Evolutionary conservation across 345 rosid genomes (phyloP), one percentile per base, ranked within the genome.

Genomic region (Syzygium aromaticum): DNA sequence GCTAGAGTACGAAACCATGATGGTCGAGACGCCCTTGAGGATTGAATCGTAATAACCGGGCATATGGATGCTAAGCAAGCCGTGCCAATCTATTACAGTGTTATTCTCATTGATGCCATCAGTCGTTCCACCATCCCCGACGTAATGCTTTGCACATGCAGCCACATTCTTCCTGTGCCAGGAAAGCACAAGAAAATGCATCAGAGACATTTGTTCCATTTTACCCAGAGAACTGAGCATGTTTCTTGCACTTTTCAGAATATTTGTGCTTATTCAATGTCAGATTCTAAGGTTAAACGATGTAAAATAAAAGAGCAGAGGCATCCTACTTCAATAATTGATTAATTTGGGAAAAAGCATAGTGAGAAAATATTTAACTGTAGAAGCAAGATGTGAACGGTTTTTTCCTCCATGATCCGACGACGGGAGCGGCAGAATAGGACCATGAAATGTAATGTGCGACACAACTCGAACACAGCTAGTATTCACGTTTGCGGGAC

Each of bases 1-100:
- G 92, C 99, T 98, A 21, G 99, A 96, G 91, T 98, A 96, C 25
- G 99, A 96, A 86, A 94, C 92, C 99, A 98, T 96, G 89, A 95
- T 64, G 2, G 98, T 92, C 16, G 99, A 94, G n/a, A 98, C 95
- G 49, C 99, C 99, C 89, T 95, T 95, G 91, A 91, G 93, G 21
- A 97, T 93, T 0, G 99, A 92, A 56, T 84, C 19, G 88, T 93
- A 94, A 88, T 95, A 97, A 21, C 89, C 98, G 14, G 96, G 95
- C 98, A 96, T 94, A 89, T 97, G 99, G 61, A 92, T 92, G 86
- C 90, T 88, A 11, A 93, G 92, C 88, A 96, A 67, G 52, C 93
- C 96, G 22, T 95, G 94, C 54, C 94, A 84, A 89, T 91, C 91
- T 64, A 84, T 92, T 46, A 93, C 85, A 1, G 96, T 94, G 91